Evolutionary conservation across 2,329 filamentous ascomycete species (phyloP), one percentile per base, ranked within the genome.

Genomic region (Ascochyta fabae): DNA sequence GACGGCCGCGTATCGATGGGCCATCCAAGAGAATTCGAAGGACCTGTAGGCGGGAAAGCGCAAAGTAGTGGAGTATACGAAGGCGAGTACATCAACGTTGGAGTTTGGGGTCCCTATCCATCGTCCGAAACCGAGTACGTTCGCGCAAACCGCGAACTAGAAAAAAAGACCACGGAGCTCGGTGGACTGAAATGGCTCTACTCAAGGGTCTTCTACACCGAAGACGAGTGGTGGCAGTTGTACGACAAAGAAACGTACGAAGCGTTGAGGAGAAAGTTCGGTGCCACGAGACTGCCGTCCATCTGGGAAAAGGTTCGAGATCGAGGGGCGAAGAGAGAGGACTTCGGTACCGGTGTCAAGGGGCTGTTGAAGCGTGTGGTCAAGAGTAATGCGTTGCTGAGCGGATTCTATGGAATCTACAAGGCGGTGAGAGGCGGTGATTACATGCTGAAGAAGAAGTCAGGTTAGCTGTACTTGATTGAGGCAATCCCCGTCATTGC

Each of bases 101-200:
- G 84, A 24, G 82, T 96, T 16, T 96, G 91, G 91, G 91, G 91
- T 4, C 90, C 86, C 66, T 90, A 89, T 7, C 86, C 88, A 2
- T 72, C 79, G 2, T 71, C 83, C 44, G 66, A 76, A 49, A 73
- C 76, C 1, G 80, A 81, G n/a, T 93, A 93, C 67, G 80, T 93
- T 2, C 71, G 76, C 35, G 84, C 85, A 64, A 96, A 96, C 75
- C 84, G 88, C 29, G 81, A 81, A 39, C 81, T 96, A 19, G 92
- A 96, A 77, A 77, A 79, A 19, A 88, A 89, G 69, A 83, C 93
- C 4, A 79, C 80, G 43, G 81, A 86, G 61, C 82, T 95, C 1
- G 87, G 87, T 42, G 92, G 91, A 2, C 85, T 89, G 79, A 96
- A 96, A 78, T 95, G 91, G 89, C 79, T 96, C 12, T 96, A 96